Evolutionary conservation across 345 rosid species (phyloP), one percentile per base, ranked within the genome.

Genomic region (Kernera saxatilis): DNA sequence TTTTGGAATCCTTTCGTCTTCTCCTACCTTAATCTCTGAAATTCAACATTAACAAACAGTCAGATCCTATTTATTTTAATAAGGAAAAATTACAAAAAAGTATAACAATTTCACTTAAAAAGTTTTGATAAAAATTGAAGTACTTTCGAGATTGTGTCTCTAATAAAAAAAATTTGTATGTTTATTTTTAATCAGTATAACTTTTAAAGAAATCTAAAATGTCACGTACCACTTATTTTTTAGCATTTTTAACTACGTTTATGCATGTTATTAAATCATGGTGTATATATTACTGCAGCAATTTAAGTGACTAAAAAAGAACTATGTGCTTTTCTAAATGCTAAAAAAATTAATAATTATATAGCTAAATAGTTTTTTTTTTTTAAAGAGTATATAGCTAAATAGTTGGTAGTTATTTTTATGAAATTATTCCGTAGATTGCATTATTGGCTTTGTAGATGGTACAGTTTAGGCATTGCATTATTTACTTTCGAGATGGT

Each of bases 401-500:
- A 18, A 18, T 7, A 45, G 50, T 45, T 18, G 11, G 21, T 44
- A 18, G 18, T 0, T 44, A n/a, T 44, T 2, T 9, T 13, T 37
- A 36, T 43, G 6, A 46, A 45, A 12, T 27, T 37, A 27, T 27
- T 39, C 18, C 44, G 25, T 71, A 26, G 33, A 39, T 29, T 29
- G 61, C 35, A 61, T 61, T 61, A 49, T 71, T 52, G 70, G 23
- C 27, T 41, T 51, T 71, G 5, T 27, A 39, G 61, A 62, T 60
- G 33, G 75, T 60, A 71, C 51, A 37, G 43, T 22, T 61, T 25
- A 71, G 68, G 40, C 43, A 60, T 18, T 61, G 62, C 36, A 62
- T 71, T 71, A 62, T 63, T 54, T 30, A 44, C 46, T 72, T 48
- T 56, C 12, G 56, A 49, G 66, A 58, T 66, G 39, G 57, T 64